Conservation (phyloP, 2,329 filamentous ascomycete species). For the Drechslerella coelobrocha region DNA sequence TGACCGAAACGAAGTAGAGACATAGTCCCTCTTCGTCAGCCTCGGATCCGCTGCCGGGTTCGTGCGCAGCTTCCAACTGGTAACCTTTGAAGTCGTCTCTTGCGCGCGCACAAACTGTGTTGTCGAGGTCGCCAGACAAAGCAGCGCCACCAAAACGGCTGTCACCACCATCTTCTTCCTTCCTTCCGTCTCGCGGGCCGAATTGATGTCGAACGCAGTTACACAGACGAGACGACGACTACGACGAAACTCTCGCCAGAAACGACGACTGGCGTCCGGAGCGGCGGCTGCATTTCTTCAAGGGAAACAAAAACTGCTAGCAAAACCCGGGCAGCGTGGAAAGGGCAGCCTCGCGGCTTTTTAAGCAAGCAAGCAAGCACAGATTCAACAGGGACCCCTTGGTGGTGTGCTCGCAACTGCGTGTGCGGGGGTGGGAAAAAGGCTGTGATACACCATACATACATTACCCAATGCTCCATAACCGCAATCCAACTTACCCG, state of each 20-base stretch:
- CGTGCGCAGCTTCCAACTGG: slow-evolving; percentile 31
- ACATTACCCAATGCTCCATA: neutral
- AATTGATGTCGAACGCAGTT: neutral
- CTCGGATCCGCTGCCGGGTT: slow-evolving; percentile 34
- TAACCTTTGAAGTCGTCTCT: slow-evolving; percentile 22
- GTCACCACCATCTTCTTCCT: neutral
- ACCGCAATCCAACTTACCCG: neutral
- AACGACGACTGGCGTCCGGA: slow-evolving; percentile 19
- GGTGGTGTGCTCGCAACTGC: neutral
- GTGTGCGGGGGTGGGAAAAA: neutral
- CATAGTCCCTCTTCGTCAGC: slow-evolving; percentile 40
- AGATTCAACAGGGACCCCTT: slow-evolving; percentile 3
- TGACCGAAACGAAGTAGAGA: slow-evolving; percentile 32
- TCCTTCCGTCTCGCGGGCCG: slow-evolving; percentile 6
- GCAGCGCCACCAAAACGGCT: slow-evolving; percentile 1
- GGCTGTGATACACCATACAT: slow-evolving; percentile 1
- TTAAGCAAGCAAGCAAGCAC: slow-evolving; percentile 16
- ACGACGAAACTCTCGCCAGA: slow-evolving; percentile 16
- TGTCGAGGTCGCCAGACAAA: slow-evolving; percentile 20
- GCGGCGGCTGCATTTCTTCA: slow-evolving; percentile 26
- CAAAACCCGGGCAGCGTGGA: neutral
- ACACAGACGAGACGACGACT: neutral
- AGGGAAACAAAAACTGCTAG: too few species aligned
- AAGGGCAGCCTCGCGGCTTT: slow-evolving; percentile 23
- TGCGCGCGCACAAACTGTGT: slow-evolving; percentile 15